Evolutionary conservation across 1,284 basidiomycete species (phyloP).

Genomic region (Papiliotrema flavescens): DNA sequence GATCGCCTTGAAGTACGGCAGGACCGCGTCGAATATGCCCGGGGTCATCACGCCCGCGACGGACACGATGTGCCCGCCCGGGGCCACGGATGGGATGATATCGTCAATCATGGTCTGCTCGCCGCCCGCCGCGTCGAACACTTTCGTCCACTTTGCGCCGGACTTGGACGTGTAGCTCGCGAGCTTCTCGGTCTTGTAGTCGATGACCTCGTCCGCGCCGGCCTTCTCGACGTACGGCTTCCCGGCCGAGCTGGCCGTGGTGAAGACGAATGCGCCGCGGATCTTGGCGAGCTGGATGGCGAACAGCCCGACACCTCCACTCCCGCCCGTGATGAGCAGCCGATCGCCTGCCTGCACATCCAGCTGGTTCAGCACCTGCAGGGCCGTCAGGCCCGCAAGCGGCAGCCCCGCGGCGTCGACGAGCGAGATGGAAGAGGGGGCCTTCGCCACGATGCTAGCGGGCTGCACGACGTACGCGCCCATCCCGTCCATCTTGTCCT

Average conservation of each 20-base stretch:
- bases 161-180: too few relatives aligned
- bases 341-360: conserved; percentile 14
- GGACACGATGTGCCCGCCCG: neutral
- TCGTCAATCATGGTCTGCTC: neutral
- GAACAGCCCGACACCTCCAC: conserved; percentile 6
- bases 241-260: neutral
- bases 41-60: conserved; percentile 3
- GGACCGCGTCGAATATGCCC: conserved; percentile 3
- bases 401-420: conserved; percentile 17
- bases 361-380: conserved; percentile 16
- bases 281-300: too few relatives aligned
- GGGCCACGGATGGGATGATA: conserved; percentile 2
- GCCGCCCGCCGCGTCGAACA: conserved; percentile 16
- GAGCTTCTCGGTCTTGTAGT: neutral
- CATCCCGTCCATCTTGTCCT: neutral
- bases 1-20: conserved; percentile 2
- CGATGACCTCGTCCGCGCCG: conserved; percentile 1
- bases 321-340: conserved; percentile 7
- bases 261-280: conserved; percentile 6
- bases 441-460: conserved; percentile 8
- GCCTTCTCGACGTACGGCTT: neutral
- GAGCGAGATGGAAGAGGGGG: conserved; percentile 11
- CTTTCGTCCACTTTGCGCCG: conserved; percentile 11
- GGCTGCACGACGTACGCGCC: neutral
- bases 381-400: conserved; percentile 17